Conservation (phyloP, 2,329 filamentous ascomycete genomes). For the Botryotinia calthae region DNA sequence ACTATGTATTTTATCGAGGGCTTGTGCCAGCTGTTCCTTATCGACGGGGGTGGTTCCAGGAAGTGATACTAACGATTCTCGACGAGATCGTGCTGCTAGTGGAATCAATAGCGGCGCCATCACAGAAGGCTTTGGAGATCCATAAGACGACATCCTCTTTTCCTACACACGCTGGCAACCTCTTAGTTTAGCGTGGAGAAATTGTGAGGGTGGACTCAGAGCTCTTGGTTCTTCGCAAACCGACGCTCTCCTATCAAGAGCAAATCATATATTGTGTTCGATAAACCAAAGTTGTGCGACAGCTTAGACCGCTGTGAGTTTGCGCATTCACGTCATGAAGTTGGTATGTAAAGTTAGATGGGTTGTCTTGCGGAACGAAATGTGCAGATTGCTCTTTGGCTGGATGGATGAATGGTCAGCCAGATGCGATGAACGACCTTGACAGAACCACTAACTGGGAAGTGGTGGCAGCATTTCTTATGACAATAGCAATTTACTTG, state of each 20-base stretch:
- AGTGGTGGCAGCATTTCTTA: constrained; percentile 18
- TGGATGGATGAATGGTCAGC: constrained; percentile 1
- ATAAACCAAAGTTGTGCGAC: constrained; percentile 12
- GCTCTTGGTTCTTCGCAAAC: constrained; percentile 8
- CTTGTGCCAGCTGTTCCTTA: constrained; percentile 71
- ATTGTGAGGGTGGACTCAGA: background rate
- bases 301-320: constrained; percentile 12
- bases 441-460: constrained; percentile 9
- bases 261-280: constrained; percentile 5
- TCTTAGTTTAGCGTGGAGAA: background rate
- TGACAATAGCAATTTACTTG: constrained; percentile 10
- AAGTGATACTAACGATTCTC: constrained; percentile 50
- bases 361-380: constrained; percentile 6
- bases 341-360: background rate
- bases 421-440: constrained; percentile 9
- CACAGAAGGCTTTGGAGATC: constrained; percentile 31
- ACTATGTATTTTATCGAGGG: constrained; percentile 83
- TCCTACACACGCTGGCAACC: background rate
- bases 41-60: constrained; percentile 54
- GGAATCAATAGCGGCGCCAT: constrained; percentile 28
- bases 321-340: constrained; percentile 18
- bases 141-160: constrained; percentile 35
- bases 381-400: constrained; percentile 2
- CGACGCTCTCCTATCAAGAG: constrained; percentile 2
- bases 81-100: constrained; percentile 37